phyloP scores from a whole-genome alignment of 2,329 filamentous ascomycete species.

The Cordyceps fumosorosea region DNA sequence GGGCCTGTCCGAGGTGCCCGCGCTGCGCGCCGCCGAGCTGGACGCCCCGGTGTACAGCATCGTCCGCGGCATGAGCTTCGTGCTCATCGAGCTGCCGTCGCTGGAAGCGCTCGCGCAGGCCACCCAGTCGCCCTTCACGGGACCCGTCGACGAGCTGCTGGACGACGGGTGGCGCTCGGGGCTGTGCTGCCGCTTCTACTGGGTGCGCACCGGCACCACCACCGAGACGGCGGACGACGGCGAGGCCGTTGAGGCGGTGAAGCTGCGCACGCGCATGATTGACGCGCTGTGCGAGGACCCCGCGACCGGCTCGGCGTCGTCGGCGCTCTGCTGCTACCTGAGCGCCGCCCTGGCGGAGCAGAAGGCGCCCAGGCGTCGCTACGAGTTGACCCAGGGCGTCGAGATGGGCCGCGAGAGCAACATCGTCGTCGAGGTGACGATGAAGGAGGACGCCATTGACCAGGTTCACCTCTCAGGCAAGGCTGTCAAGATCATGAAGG shows the following conservation, averaged over 20 bases:
- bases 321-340: constrained; percentile 49
- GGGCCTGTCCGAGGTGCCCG: constrained; percentile 23
- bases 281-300: constrained; percentile 47
- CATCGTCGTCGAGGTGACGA: constrained; percentile 40
- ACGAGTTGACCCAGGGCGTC: constrained; percentile 56
- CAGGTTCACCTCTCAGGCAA: constrained; percentile 28
- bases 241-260: constrained; percentile 18
- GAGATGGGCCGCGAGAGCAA: constrained; percentile 58
- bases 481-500: constrained; percentile 30
- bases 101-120: constrained; percentile 49
- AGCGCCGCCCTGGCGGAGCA: constrained; percentile 32
- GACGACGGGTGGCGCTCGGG: constrained; percentile 50
- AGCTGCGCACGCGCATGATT: constrained; percentile 56
- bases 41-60: constrained; percentile 51
- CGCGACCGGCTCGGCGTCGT: constrained; percentile 57
- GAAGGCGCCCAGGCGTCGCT: constrained; percentile 31
- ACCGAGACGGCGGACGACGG: constrained; percentile 20
- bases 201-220: constrained; percentile 36
- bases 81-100: constrained; percentile 55
- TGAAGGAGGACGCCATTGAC: constrained; percentile 25
- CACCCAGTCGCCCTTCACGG: constrained; percentile 26
- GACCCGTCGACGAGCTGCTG: constrained; percentile 30
- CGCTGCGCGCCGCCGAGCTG: constrained; percentile 31
- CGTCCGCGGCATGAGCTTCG: constrained; percentile 68
- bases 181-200: constrained; percentile 54